A percentile compares a stretch with the other conserved stretches of the same genome.
phyloP scores from a whole-genome alignment of 1,284 basidiomycete species.

The Ceratobasidium sp. region DNA sequence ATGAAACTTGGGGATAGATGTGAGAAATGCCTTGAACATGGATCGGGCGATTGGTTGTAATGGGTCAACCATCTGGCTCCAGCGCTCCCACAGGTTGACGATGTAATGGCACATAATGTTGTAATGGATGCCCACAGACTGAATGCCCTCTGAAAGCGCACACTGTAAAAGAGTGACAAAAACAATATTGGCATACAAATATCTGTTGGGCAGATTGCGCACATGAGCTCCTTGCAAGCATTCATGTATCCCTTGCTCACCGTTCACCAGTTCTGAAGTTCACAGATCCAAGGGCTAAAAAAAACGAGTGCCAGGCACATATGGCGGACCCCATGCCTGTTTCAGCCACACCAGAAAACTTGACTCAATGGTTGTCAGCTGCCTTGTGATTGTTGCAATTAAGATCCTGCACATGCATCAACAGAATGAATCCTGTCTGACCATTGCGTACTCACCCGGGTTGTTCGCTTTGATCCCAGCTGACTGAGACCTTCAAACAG shows the following conservation, averaged over 20 bases:
- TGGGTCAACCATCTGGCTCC: background rate
- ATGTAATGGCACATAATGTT: conserved; percentile 30
- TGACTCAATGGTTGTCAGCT: background rate
- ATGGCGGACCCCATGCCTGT: background rate
- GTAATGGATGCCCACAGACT: background rate
- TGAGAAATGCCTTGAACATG: background rate
- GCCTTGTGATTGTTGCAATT: conserved; percentile 33
- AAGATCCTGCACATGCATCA: background rate
- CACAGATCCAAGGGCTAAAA: background rate
- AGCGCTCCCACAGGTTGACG: background rate
- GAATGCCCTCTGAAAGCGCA: background rate
- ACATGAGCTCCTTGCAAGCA: too few relatives aligned
- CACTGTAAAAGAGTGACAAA: background rate
- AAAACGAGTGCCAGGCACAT: background rate
- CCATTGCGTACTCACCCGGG: too few relatives aligned
- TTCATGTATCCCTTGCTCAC: too few relatives aligned
- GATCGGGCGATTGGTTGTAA: too few relatives aligned
- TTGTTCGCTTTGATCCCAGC: too few relatives aligned
- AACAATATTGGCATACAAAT: background rate
- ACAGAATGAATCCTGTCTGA: too few relatives aligned
- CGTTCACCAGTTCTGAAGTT: conserved; percentile 10
- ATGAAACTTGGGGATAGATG: conserved; percentile 20
- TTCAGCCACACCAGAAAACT: background rate
- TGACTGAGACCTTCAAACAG: background rate
- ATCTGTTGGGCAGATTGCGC: too few relatives aligned